A percentile compares a stretch with the other conserved stretches of the same genome.
phyloP scores from a whole-genome alignment of 2,329 filamentous ascomycete genomes.

The Ampelomyces quisqualis region DNA sequence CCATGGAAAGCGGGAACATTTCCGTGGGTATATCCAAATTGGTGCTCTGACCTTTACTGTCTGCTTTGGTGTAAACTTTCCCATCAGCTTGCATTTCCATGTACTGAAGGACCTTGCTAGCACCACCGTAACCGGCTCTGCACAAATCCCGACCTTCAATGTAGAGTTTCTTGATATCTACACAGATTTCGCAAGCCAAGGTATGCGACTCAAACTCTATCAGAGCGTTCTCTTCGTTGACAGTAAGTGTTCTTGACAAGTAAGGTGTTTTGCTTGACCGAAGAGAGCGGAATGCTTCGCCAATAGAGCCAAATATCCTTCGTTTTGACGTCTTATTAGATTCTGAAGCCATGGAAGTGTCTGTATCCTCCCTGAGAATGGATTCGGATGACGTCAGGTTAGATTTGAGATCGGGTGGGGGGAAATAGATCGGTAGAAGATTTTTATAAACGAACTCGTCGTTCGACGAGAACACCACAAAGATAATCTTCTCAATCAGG shows the following conservation, averaged over 20 bases:
- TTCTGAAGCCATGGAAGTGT: not conserved
- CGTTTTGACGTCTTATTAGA: conserved; percentile 11
- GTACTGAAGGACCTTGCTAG: conserved; percentile 20
- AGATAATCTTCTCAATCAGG: conserved; percentile 33
- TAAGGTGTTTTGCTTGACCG: conserved; percentile 21
- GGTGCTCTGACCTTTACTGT: conserved; percentile 8
- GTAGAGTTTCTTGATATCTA: conserved; percentile 22
- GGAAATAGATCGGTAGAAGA: conserved; percentile 37
- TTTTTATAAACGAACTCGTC: conserved; percentile 37
- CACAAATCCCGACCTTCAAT: conserved; percentile 21
- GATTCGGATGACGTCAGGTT: conserved; percentile 9
- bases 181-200: conserved; percentile 24
- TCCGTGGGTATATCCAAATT: conserved; percentile 25
- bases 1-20: conserved; percentile 16
- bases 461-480: conserved; percentile 31
- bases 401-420: conserved; percentile 21
- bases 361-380: not conserved
- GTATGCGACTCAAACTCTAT: conserved; percentile 33
- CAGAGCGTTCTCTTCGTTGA: conserved; percentile 21
- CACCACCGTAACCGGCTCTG: conserved; percentile 21
- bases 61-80: conserved; percentile 22
- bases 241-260: conserved; percentile 16
- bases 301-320: conserved; percentile 21
- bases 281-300: conserved; percentile 26
- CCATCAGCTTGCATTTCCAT: conserved; percentile 26